Evolutionary conservation across 768 basidiomycete genomes (phyloP).

Genomic region (Tulasnella calospora): DNA sequence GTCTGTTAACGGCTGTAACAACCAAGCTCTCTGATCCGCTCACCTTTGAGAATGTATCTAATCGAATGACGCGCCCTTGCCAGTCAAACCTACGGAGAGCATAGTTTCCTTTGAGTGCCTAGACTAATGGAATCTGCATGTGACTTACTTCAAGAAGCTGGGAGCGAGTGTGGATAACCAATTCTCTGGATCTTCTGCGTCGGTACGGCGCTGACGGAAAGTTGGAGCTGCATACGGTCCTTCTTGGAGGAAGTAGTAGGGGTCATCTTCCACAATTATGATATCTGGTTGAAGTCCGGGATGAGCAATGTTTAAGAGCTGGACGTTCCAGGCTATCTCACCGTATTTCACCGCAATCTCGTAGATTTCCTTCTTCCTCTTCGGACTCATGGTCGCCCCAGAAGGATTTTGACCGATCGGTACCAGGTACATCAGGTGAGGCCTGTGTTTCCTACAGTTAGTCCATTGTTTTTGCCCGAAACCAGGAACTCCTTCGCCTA

Average conservation of each 20-base stretch:
- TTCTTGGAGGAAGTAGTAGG: slow-evolving; percentile 71
- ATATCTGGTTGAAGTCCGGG: slow-evolving; percentile 44
- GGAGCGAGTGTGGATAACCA: slow-evolving; percentile 57
- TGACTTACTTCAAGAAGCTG: slow-evolving; percentile 50
- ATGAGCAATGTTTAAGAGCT: not conserved
- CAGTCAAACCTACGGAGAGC: slow-evolving; percentile 51
- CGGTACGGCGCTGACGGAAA: slow-evolving; percentile 32
- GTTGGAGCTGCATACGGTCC: slow-evolving; percentile 49
- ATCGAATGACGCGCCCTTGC: slow-evolving; percentile 75
- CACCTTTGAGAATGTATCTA: slow-evolving; percentile 78
- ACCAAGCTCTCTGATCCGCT: slow-evolving; percentile 6
- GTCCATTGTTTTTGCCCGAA: not conserved
- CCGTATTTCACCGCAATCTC: slow-evolving; percentile 78
- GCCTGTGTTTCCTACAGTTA: slow-evolving; percentile 40
- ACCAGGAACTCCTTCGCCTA: slow-evolving; percentile 32
- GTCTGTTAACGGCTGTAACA: slow-evolving; percentile 8
- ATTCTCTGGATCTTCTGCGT: slow-evolving; percentile 41
- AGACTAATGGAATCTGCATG: not conserved
- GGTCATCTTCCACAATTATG: slow-evolving; percentile 80
- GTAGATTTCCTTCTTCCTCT: slow-evolving; percentile 74
- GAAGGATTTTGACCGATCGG: slow-evolving; percentile 85
- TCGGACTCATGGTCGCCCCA: slow-evolving; percentile 57
- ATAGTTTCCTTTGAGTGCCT: not conserved
- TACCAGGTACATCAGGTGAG: slow-evolving; percentile 67
- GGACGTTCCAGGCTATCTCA: slow-evolving; percentile 32